phyloP scores from a whole-genome alignment of 306 rosid species.

The Cucurbita moschata region DNA sequence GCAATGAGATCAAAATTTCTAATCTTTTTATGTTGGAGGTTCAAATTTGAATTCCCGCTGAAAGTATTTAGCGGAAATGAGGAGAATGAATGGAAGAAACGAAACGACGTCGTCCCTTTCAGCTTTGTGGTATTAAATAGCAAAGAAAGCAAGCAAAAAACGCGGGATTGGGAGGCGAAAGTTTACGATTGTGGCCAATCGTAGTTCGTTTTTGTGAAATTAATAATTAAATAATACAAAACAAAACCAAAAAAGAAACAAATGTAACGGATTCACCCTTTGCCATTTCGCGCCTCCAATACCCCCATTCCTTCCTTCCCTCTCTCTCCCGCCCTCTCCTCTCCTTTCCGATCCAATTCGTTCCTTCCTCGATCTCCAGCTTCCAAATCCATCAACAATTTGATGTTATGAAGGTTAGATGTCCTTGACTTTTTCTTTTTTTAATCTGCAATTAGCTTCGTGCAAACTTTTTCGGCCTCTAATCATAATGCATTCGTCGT shows the following conservation, averaged over 20 bases:
- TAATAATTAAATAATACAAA: background rate
- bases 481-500: too few species aligned
- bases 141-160: background rate
- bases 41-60: background rate
- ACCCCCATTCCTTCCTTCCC: background rate
- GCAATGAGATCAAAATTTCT: too few species aligned
- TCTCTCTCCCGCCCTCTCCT: background rate
- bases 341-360: background rate
- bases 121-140: background rate
- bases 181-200: constrained; percentile 1
- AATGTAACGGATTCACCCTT: constrained; percentile 31
- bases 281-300: constrained; percentile 18
- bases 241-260: background rate
- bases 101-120: background rate
- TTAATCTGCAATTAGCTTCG: background rate
- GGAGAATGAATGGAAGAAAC: too few species aligned
- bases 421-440: background rate
- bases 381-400: background rate
- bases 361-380: background rate
- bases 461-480: background rate
- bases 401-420: background rate
- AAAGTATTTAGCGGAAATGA: background rate
- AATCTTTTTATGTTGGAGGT: background rate
- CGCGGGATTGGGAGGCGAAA: constrained; percentile 22
- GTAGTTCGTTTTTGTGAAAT: too few species aligned